Percentiles rank a stretch among this genome's conserved stretches.
Evolutionary conservation across 768 basidiomycete species (phyloP).

Genomic region (Strobilomyces dryophilus): DNA sequence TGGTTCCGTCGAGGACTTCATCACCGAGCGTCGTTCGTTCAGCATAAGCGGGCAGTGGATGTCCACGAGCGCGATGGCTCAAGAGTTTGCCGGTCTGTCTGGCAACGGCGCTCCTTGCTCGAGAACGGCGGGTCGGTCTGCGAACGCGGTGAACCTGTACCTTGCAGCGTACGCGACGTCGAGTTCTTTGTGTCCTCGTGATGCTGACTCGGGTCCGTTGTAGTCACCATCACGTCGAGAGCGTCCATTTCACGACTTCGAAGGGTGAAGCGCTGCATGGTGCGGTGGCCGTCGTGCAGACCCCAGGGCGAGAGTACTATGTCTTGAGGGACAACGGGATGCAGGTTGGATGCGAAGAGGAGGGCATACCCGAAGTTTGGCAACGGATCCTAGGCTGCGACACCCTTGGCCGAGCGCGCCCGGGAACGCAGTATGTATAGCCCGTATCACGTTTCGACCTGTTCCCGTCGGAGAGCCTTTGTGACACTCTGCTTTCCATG

Average conservation of each 20-base stretch:
- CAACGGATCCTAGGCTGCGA: conserved; percentile 53
- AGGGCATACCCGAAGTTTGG: conserved; percentile 63
- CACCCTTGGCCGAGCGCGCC: conserved; percentile 3
- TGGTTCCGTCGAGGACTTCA: neutral
- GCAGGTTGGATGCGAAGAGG: conserved; percentile 74
- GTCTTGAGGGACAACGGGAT: conserved; percentile 73
- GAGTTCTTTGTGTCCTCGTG: neutral
- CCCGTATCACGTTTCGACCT: neutral
- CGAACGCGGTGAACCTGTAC: conserved; percentile 55
- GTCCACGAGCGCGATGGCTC: conserved; percentile 66
- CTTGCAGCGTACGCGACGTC: conserved; percentile 53
- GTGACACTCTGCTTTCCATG: too few relatives aligned
- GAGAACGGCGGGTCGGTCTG: conserved; percentile 20
- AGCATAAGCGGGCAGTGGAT: conserved; percentile 71
- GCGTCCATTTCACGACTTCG: conserved; percentile 57
- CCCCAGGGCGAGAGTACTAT: conserved; percentile 62
- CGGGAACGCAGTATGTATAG: neutral
- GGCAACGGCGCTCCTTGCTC: conserved; percentile 4
- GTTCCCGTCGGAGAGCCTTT: neutral
- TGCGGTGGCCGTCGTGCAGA: conserved; percentile 68
- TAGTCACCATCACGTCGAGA: conserved; percentile 76
- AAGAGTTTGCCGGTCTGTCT: conserved; percentile 57
- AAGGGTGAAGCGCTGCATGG: conserved; percentile 46
- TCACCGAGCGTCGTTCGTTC: conserved; percentile 4
- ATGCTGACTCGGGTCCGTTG: conserved; percentile 1